A percentile compares a stretch with the other conserved stretches of the same genome.
These are phyloP conservation scores for Lyophyllum shimeji DNA, from an alignment of 768 basidiomycete genomes.

Conservation along the genomic window DNA sequence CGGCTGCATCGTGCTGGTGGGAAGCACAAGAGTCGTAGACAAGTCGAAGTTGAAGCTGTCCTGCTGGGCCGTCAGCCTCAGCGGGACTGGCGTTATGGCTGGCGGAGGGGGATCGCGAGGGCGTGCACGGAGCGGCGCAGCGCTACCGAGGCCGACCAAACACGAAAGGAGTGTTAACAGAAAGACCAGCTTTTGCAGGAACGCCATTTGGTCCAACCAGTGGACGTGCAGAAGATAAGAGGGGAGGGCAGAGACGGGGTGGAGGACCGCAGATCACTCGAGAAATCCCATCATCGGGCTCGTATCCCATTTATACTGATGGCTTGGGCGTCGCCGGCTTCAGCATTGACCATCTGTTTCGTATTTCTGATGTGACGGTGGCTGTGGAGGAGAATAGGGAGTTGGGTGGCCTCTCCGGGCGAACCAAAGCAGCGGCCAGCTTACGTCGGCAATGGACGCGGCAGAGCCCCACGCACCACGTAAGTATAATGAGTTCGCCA, in stretches of 20 bases:
- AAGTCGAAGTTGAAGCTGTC: constrained; percentile 20
- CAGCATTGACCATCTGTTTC: not conserved
- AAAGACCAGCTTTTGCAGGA: constrained; percentile 18
- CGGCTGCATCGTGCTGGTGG: constrained; percentile 10
- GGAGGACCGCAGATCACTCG: constrained; percentile 21
- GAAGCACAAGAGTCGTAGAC: constrained; percentile 8
- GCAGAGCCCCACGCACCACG: not conserved
- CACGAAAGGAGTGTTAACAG: constrained; percentile 4
- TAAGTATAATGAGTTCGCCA: no score
- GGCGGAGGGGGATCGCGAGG: constrained; percentile 3
- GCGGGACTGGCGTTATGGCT: constrained; percentile 4
- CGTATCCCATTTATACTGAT: not conserved
- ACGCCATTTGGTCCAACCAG: constrained; percentile 20
- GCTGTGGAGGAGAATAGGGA: not conserved
- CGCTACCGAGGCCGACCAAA: not conserved
- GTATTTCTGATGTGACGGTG: constrained; percentile 9
- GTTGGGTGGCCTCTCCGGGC: no score
- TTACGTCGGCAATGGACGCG: no score
- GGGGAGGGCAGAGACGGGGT: not conserved
- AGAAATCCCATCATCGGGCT: constrained; percentile 4
- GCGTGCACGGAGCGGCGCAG: constrained; percentile 14
- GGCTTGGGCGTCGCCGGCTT: not conserved
- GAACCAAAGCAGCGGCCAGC: not conserved
- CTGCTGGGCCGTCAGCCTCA: constrained; percentile 18
- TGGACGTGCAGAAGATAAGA: constrained; percentile 9